Evolutionary conservation across 257 asterid genomes (phyloP), one percentile per base, ranked within the genome.

Genomic region (Cruciata laevipes): DNA sequence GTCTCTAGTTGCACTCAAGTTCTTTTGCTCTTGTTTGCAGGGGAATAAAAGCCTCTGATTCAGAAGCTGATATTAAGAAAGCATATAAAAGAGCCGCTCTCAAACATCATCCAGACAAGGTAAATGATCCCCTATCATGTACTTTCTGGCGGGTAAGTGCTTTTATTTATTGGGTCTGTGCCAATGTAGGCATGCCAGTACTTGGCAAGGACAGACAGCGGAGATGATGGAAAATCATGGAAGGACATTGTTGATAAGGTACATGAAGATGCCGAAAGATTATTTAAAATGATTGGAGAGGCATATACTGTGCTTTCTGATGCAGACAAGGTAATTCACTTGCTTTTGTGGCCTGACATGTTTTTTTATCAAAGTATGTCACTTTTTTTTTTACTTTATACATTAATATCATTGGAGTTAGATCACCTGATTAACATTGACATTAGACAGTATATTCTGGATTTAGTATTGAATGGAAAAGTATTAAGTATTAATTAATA

Each of bases 41-140:
- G 83, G 99, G 97, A 78, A 70, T 88, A 74, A 88, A 90, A 79
- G 76, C 85, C 68, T 82, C 96, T 21, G 99, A 86, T 82, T 42
- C 87, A n/a, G 97, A 84, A 78, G 74, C 95, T 35, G 99, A 94
- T 66, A 85, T 90, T 73, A 94, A 88, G 88, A 94, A 88, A 79
- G 97, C 97, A 24, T 94, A 94, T 74, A 71, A 94, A 68, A 94
- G 85, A 87, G 99, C 99, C 70, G 99, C 99, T 76, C 92, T 94
- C 67, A 87, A 78, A 74, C 96, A 90, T 78, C 99, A 94, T 71
- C 99, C 99, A 7, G 97, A 94, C 86, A 94, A 94, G 97, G 99
- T 94, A 20, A 71, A 56, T 61, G 23, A 33, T 27, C 37, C 62
- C 21, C 61, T 65, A 6, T 47, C 60, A 44, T 66, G 49, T 11